phyloP scores from a whole-genome alignment of 371 early-diverging fungal genomes.

The Basidiobolus meristosporus region DNA sequence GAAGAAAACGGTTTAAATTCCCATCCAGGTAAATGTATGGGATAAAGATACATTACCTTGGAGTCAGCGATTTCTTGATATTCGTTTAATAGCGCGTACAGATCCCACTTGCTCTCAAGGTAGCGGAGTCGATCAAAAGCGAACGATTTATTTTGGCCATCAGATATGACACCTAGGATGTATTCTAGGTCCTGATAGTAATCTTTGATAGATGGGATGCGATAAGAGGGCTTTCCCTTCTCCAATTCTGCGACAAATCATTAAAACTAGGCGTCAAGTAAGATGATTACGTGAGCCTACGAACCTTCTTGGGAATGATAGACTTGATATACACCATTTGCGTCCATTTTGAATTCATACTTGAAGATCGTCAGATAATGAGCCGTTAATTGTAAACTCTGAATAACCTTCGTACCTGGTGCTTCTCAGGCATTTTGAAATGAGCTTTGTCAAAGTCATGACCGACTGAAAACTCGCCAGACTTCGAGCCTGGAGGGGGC shows the following conservation, averaged over 20 bases:
- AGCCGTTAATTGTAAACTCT: background rate
- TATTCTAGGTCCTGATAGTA: slow-evolving; percentile 80
- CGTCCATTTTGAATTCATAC: slow-evolving; percentile 20
- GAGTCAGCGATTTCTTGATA: slow-evolving; percentile 88
- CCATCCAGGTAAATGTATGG: background rate
- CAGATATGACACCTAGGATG: slow-evolving; percentile 64
- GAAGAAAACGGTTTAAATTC: slow-evolving; percentile 1
- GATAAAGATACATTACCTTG: slow-evolving; percentile 24
- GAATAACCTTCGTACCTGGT: slow-evolving; percentile 12
- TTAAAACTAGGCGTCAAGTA: background rate
- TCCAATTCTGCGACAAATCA: slow-evolving; percentile 6
- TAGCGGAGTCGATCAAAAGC: slow-evolving; percentile 85
- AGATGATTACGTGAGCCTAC: slow-evolving; percentile 2
- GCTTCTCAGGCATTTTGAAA: slow-evolving; percentile 37
- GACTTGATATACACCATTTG: slow-evolving; percentile 41
- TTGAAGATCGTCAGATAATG: slow-evolving; percentile 3
- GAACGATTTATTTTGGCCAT: slow-evolving; percentile 92
- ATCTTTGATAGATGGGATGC: slow-evolving; percentile 61
- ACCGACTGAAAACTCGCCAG: slow-evolving; percentile 12
- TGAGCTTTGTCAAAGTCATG: slow-evolving; percentile 35
- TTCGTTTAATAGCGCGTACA: slow-evolving; percentile 82
- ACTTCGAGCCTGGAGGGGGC: slow-evolving; percentile 52
- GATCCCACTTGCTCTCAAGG: slow-evolving; percentile 86
- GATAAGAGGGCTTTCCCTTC: slow-evolving; percentile 15
- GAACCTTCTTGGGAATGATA: slow-evolving; percentile 6